Evolutionary conservation across 2,329 filamentous ascomycete species (phyloP).

Genomic region (Mycosphaerella sp.): DNA sequence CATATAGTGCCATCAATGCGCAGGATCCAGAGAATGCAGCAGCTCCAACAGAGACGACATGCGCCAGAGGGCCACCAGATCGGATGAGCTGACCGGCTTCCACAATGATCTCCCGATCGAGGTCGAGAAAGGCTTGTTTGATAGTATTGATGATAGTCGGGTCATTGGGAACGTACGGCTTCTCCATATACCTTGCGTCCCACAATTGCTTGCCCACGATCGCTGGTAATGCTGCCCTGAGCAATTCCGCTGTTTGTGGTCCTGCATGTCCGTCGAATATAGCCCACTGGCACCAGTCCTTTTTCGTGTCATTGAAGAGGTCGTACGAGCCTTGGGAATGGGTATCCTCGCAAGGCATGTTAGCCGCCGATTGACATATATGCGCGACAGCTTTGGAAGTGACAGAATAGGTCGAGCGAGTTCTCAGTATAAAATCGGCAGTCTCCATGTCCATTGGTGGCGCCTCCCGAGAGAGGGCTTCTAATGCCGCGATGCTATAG

Average conservation of each 20-base stretch:
- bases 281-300: constrained; percentile 33
- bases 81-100: constrained; percentile 20
- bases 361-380: constrained; percentile 25
- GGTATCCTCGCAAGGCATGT: constrained; percentile 31
- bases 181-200: constrained; percentile 19
- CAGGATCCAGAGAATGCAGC: constrained; percentile 53
- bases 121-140: constrained; percentile 36
- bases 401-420: constrained; percentile 22
- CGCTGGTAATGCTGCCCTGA: constrained; percentile 24
- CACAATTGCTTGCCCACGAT: constrained; percentile 23
- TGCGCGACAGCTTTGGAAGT: constrained; percentile 26
- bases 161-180: constrained; percentile 24
- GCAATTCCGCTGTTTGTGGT: constrained; percentile 26
- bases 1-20: constrained; percentile 58
- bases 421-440: constrained; percentile 22
- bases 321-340: constrained; percentile 21
- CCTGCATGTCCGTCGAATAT: constrained; percentile 42
- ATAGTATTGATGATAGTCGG: constrained; percentile 34
- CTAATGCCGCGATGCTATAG: constrained; percentile 20
- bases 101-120: constrained; percentile 37
- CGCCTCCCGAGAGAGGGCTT: constrained; percentile 17
- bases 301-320: constrained; percentile 20
- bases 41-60: constrained; percentile 27
- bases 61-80: constrained; percentile 14
- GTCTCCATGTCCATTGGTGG: constrained; percentile 22